Percentiles rank a stretch among this genome's conserved stretches.
phyloP scores from a whole-genome alignment of 2,329 filamentous ascomycete genomes.

The Ambrosiella xylebori region DNA sequence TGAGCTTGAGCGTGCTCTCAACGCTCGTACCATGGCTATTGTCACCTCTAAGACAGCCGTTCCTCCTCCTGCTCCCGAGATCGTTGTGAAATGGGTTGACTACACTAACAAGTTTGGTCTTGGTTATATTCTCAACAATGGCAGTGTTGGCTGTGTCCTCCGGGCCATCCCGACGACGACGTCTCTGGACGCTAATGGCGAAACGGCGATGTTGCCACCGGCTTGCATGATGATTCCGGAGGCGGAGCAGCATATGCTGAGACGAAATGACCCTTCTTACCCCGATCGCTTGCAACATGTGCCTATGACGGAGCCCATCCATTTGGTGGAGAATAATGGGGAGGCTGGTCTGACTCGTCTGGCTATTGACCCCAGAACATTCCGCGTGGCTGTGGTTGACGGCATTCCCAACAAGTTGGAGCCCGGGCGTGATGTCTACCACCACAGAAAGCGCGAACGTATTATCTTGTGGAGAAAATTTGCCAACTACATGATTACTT shows the following conservation, averaged over 20 bases:
- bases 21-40: conserved; percentile 44
- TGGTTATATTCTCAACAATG: conserved; percentile 69
- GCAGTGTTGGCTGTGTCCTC: conserved; percentile 57
- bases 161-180: conserved; percentile 32
- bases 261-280: conserved; percentile 38
- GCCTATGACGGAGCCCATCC: conserved; percentile 45
- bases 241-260: conserved; percentile 52
- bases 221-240: conserved; percentile 55
- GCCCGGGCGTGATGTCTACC: conserved; percentile 45
- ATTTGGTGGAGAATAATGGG: conserved; percentile 58
- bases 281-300: conserved; percentile 41
- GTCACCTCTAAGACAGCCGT: conserved; percentile 36
- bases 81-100: conserved; percentile 70
- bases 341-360: conserved; percentile 44
- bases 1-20: conserved; percentile 45
- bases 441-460: conserved; percentile 47
- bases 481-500: conserved; percentile 57
- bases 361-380: conserved; percentile 46
- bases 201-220: conserved; percentile 41
- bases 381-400: conserved; percentile 38
- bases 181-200: conserved; percentile 21
- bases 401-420: conserved; percentile 43
- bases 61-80: conserved; percentile 40
- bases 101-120: conserved; percentile 77
- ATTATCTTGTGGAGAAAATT: conserved; percentile 57